Conservation (phyloP, 2,329 filamentous ascomycete genomes). For the Metarhizium brunneum region DNA sequence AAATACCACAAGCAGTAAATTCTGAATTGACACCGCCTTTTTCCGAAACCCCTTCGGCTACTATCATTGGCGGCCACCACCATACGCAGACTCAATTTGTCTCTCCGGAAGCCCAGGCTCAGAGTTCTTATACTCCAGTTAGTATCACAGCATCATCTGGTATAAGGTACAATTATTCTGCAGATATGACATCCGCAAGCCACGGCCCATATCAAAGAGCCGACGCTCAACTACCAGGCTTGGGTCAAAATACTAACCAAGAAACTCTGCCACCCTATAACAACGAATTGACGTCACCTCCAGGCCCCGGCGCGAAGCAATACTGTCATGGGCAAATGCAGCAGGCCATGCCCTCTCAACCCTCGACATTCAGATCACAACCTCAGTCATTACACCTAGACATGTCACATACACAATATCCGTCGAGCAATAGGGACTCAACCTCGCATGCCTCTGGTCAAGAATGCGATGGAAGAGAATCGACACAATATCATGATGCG, state of each 20-base stretch:
- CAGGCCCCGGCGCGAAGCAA: conserved; percentile 13
- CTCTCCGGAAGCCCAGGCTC: conserved; percentile 33
- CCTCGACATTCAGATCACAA: conserved; percentile 42
- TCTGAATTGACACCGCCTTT: conserved; percentile 7
- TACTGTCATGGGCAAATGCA: conserved; percentile 37
- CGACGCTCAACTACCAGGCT: conserved; percentile 17
- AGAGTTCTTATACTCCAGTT: conserved; percentile 38
- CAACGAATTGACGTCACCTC: neutral
- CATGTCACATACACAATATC: conserved; percentile 52
- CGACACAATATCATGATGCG: conserved; percentile 37
- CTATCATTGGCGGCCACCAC: neutral
- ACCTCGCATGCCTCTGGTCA: conserved; percentile 25
- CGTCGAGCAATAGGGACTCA: conserved; percentile 16
- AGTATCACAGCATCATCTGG: conserved; percentile 22
- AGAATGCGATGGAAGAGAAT: conserved; percentile 26
- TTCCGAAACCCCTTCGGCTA: conserved; percentile 9
- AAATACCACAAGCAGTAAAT: neutral
- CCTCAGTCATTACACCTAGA: conserved; percentile 55
- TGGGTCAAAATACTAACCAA: conserved; percentile 23
- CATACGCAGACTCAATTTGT: conserved; percentile 27
- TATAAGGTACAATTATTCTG: neutral
- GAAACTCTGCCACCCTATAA: neutral
- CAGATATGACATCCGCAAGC: conserved; percentile 2
- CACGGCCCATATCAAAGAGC: conserved; percentile 1
- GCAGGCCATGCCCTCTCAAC: conserved; percentile 34